Evolutionary conservation across 2,329 filamentous ascomycete species (phyloP).

Genomic region (Penicillium fuscoglaucum): DNA sequence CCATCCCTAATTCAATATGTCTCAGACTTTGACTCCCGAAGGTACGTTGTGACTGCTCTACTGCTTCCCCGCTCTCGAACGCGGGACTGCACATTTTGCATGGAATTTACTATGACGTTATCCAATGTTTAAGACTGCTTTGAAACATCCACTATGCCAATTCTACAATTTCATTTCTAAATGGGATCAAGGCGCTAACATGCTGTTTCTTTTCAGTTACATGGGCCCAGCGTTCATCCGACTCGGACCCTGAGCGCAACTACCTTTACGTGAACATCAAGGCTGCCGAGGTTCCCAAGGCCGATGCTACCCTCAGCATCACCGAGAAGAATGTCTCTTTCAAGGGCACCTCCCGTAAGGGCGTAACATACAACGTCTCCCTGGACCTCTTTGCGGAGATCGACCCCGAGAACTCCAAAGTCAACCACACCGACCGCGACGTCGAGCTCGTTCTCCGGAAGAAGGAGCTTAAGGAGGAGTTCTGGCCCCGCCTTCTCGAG

Average conservation of each 20-base stretch:
- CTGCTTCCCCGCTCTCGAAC: constrained; percentile 33
- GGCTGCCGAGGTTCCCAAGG: constrained; percentile 77
- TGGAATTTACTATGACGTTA: constrained; percentile 18
- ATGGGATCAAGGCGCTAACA: constrained; percentile 10
- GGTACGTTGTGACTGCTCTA: constrained; percentile 40
- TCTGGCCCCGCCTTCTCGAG: constrained; percentile 95
- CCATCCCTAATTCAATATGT: constrained; percentile 21
- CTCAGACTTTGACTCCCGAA: constrained; percentile 45
- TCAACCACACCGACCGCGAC: constrained; percentile 83
- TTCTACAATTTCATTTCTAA: background rate
- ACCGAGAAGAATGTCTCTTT: constrained; percentile 76
- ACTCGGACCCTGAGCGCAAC: constrained; percentile 79
- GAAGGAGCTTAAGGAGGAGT: constrained; percentile 93
- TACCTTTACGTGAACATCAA: constrained; percentile 90
- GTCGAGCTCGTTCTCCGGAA: constrained; percentile 91
- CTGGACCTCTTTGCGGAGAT: constrained; percentile 91
- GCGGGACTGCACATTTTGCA: constrained; percentile 26
- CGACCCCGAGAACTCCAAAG: constrained; percentile 78
- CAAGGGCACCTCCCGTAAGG: constrained; percentile 80
- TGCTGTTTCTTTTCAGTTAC: constrained; percentile 63
- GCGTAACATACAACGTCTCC: constrained; percentile 80
- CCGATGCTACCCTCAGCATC: constrained; percentile 78
- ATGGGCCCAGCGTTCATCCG: constrained; percentile 95
- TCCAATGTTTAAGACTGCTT: constrained; percentile 3
- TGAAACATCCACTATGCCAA: background rate